These are phyloP conservation scores for Suhomyces kunorum DNA, from an alignment of 1,139 yeast genomes.

Conservation along the genomic window DNA sequence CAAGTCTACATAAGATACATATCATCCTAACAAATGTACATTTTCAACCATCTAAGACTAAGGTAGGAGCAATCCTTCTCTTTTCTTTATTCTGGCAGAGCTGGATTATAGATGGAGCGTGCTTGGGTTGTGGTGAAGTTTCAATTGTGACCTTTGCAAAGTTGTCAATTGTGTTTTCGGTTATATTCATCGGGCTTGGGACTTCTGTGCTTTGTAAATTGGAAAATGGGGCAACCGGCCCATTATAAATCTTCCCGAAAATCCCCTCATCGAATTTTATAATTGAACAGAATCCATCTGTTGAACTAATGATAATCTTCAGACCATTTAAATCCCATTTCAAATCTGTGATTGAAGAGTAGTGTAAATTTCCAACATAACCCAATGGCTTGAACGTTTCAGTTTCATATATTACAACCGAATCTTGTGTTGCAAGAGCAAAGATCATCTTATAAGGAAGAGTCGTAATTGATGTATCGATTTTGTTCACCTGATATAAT, in stretches of 20 bases:
- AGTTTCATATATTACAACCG: constrained; percentile 83
- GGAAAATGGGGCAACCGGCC: background rate
- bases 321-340: constrained; percentile 81
- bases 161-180: background rate
- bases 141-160: background rate
- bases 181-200: background rate
- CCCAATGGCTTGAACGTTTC: constrained; percentile 69
- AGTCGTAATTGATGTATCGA: constrained; percentile 32
- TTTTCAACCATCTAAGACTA: constrained; percentile 21
- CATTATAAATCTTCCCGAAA: constrained; percentile 46
- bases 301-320: constrained; percentile 74
- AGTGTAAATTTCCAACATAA: constrained; percentile 75
- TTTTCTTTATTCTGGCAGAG: constrained; percentile 21
- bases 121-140: background rate
- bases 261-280: constrained; percentile 52
- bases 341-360: constrained; percentile 83
- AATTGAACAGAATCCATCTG: constrained; percentile 90
- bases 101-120: constrained; percentile 10
- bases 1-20: background rate
- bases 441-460: constrained; percentile 79
- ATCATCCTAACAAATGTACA: background rate
- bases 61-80: constrained; percentile 48
- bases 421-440: constrained; percentile 92
- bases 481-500: constrained; percentile 42
- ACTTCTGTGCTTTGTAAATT: background rate